Evolutionary conservation across 2,329 filamentous ascomycete species (phyloP), one percentile per base, ranked within the genome.

Genomic region (Fusarium devonianum): DNA sequence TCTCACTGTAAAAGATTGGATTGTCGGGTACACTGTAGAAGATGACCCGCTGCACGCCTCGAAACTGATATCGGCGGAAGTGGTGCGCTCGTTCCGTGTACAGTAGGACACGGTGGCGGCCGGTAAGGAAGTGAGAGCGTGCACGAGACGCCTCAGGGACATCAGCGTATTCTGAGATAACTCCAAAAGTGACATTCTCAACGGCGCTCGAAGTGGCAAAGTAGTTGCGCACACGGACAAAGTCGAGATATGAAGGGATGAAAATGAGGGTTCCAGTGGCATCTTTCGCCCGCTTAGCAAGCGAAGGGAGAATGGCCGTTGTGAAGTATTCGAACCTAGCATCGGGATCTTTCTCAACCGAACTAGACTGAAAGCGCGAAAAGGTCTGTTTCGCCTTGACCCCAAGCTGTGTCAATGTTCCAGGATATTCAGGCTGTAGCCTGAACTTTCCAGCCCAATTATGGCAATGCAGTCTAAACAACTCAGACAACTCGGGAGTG

Each of bases 1-100:
- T 78, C 74, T 95, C 91, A 28, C 80, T 79, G 69, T 93, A 95
- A 64, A 94, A 93, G 14, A 82, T 69, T 18, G 89, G 88, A 68
- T 97, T 96, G 64, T 97, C 93, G 0, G 94, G 94, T 22, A 97
- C 71, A 1, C 87, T 89, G 69, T 97, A 97, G 78, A 96, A 88
- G 40, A 97, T 81, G n/a, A 97, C 83, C 29, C 86, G 81, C 70
- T 86, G 87, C 11, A 94, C 91, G 16, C 94, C 94, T 25, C 85
- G 82, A 43, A 99, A 80, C 60, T 84, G 82, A 67, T 94, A 92
- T n/a, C 94, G 82, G 38, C 91, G 85, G 78, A 97, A 97, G 72
- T 99, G 94, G 73, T 99, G 94, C n/a, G 92, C 90, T 50, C 94
- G 86, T 70, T 96, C 93, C 2, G 92, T 95, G 74, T 97, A 99